Conservation (phyloP, 192 early-diverging fungal genomes). For the Coemansia sp. region DNA sequence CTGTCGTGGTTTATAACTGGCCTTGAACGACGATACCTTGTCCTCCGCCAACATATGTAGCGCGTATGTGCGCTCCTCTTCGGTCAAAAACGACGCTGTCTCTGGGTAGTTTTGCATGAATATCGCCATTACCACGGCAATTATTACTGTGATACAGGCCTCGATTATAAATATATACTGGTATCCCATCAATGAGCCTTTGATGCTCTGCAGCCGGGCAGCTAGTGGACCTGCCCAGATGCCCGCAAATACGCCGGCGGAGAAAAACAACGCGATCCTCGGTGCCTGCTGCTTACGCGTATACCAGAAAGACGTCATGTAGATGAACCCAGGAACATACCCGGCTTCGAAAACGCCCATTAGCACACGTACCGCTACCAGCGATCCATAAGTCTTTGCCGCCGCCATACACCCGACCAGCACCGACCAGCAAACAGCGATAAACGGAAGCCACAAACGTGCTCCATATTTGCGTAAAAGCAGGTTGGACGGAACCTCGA, state of each 20-base stretch:
- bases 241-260: conserved; percentile 50
- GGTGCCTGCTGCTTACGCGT: conserved; percentile 44
- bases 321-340: conserved; percentile 73
- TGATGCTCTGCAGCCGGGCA: conserved; percentile 31
- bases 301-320: conserved; percentile 61
- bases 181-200: conserved; percentile 30
- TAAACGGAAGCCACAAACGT: conserved; percentile 50
- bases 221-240: conserved; percentile 55
- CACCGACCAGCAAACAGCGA: conserved; percentile 49
- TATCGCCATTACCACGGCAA: conserved; percentile 44
- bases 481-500: conserved; percentile 66
- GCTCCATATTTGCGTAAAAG: conserved; percentile 48
- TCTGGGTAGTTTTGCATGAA: conserved; percentile 60
- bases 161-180: conserved; percentile 64
- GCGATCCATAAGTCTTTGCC: conserved; percentile 57
- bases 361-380: conserved; percentile 48
- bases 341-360: conserved; percentile 62
- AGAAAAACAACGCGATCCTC: conserved; percentile 55
- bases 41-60: conserved; percentile 46
- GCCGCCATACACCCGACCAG: conserved; percentile 62
- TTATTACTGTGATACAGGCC: conserved; percentile 55
- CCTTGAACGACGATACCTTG: conserved; percentile 22
- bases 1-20: conserved; percentile 26
- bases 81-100: conserved; percentile 59
- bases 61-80: conserved; percentile 55